A percentile compares a stretch with the other conserved stretches of the same genome.
Evolutionary conservation across 1,284 basidiomycete species (phyloP).

Genomic region (Calocybe gambosa): DNA sequence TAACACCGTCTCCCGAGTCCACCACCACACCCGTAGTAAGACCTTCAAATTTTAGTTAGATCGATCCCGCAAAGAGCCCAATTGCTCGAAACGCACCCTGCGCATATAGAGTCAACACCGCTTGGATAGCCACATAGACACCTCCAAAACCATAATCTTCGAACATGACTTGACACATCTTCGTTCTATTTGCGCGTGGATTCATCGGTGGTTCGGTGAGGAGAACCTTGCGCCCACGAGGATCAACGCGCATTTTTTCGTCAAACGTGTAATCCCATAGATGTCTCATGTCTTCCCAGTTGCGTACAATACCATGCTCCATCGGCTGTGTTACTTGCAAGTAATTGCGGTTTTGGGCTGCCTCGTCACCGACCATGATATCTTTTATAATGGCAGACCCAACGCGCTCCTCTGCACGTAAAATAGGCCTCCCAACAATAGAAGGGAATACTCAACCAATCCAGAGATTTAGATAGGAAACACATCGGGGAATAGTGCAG

Average conservation of each 20-base stretch:
- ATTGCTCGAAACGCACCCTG: conserved; percentile 67
- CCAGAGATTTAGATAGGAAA: neutral
- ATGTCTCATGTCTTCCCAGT: conserved; percentile 99
- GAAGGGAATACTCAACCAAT: conserved; percentile 81
- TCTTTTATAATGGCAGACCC: conserved; percentile 85
- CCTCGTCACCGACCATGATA: conserved; percentile 97
- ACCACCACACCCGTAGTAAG: conserved; percentile 97
- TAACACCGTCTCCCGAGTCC: conserved; percentile 98
- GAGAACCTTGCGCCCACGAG: conserved; percentile 84
- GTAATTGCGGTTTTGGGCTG: conserved; percentile 90
- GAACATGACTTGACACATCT: conserved; percentile 99
- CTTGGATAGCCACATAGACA: conserved; percentile 98
- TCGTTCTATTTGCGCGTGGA: conserved; percentile 87
- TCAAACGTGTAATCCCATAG: conserved; percentile 99
- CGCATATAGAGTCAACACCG: conserved; percentile 95
- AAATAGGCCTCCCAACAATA: conserved; percentile 92
- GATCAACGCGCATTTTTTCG: conserved; percentile 90
- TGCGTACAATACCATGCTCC: conserved; percentile 98
- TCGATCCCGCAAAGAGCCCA: neutral
- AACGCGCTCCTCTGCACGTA: conserved; percentile 94
- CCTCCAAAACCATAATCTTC: conserved; percentile 97
- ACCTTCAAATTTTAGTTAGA: conserved; percentile 45
- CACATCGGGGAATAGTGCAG: conserved; percentile 6
- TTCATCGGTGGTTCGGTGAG: conserved; percentile 99
- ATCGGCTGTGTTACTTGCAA: conserved; percentile 97